Conservation (phyloP, 2,329 filamentous ascomycete species). For the Paecilomyces sp. region DNA sequence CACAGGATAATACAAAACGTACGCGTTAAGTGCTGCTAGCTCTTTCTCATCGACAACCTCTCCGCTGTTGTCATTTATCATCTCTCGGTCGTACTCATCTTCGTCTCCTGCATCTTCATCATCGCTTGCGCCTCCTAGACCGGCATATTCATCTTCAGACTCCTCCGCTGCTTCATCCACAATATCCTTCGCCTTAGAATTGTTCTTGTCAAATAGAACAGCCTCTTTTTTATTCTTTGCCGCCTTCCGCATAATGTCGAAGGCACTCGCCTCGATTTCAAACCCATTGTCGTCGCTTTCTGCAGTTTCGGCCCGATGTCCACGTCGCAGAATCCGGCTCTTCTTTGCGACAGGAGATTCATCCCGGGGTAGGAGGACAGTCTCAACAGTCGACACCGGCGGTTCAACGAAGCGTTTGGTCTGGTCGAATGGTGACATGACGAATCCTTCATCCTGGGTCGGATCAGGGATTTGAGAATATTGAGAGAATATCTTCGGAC, state of each 20-base stretch:
- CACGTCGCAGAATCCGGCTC: slow-evolving; percentile 47
- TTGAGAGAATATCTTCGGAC: slow-evolving; percentile 47
- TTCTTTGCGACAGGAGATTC: slow-evolving; percentile 62
- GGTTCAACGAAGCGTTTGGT: slow-evolving; percentile 56
- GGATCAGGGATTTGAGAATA: slow-evolving; percentile 64
- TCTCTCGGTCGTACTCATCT: slow-evolving; percentile 69
- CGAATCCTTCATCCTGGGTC: slow-evolving; percentile 75
- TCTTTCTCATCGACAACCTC: slow-evolving; percentile 73
- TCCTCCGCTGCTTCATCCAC: slow-evolving; percentile 92
- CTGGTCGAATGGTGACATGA: slow-evolving; percentile 63
- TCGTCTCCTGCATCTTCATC: slow-evolving; percentile 69
- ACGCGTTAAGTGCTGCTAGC: slow-evolving; percentile 83
- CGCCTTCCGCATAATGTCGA: slow-evolving; percentile 63
- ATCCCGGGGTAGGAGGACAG: slow-evolving; percentile 48
- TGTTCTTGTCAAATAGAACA: slow-evolving; percentile 70
- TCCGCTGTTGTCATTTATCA: slow-evolving; percentile 80
- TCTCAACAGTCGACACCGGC: slow-evolving; percentile 64
- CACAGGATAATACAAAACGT: slow-evolving; percentile 36
- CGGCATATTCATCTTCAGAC: slow-evolving; percentile 96
- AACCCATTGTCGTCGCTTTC: slow-evolving; percentile 31
- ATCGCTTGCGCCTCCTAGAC: slow-evolving; percentile 80
- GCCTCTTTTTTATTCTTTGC: slow-evolving; percentile 51
- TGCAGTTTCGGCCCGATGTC: slow-evolving; percentile 36
- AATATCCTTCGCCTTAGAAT: slow-evolving; percentile 78
- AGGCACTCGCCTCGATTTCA: slow-evolving; percentile 48